Base-by-base conservation (phyloP, 2,329 filamentous ascomycete genomes). In the Gaeumannomyces sp. region DNA sequence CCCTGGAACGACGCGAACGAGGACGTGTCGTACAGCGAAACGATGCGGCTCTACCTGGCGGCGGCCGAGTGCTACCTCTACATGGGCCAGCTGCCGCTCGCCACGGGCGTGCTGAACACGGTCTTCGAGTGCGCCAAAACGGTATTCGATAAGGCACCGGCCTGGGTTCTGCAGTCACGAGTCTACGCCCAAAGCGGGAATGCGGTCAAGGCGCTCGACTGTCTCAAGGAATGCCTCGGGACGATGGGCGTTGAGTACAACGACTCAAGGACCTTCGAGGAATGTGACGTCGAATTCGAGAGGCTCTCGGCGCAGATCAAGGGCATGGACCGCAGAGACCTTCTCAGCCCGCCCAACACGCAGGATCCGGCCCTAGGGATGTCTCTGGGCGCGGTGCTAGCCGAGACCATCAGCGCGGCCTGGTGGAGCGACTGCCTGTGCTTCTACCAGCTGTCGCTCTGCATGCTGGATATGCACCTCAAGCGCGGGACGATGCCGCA, bases 11-110 rank as follows among this genome's bases (percentile, higher is more conserved):
- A 90, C 35, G 81, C 80, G 8, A 75, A 78, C 19, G 82, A 85
- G 6, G 94, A 97, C 73, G 89, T 90, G 0, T 89, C 87, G 60
- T 97, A 97, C 71, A 88, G 92, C 14, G 94, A 98, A 77, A 96
- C 93, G 0, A 81, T 96, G 67, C 87, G 89, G 67, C 80, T 96
- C 2, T 88, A 92, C 73, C 87, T 93, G 5, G 87, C 90, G 64
- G 87, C 91, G 5, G 91, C 93, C 4, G 93, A 97, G 74, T 92
- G 91, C 73, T 89, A 91, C 70, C 86, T 93, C 71, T 92, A 91
- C 71, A 89, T 93, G 79, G 87, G 87, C 5, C 85, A 92, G 68
- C 85, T 89, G 66, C 79, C 83, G 1, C 83, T 89, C 63, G 90
- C 92, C 28, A 83, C 88, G 58, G 79, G 81, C 33, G 77, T 94